Evolutionary conservation across 495 filamentous ascomycete genomes (phyloP), one percentile per base, ranked within the genome.

Genomic region (Pseudoneurospora amorphoporcata): DNA sequence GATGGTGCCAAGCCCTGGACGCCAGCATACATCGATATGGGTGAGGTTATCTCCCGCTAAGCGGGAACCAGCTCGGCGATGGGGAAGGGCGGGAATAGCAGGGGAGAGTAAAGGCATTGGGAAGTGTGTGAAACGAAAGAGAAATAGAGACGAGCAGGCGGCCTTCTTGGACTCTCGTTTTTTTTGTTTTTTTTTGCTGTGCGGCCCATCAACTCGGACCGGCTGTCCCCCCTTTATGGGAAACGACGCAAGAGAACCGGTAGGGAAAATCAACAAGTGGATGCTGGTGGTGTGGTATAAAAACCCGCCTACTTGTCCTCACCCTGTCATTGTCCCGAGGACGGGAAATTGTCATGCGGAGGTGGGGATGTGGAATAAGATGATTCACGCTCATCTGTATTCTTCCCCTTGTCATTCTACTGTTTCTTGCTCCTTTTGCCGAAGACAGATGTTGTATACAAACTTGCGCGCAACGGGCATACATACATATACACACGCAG

Each of bases 11-110:
- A 81, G 70, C 84, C 85, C 14, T 98, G 94, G 90, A 91, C 89
- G 81, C 91, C 53, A n/a, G 88, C 88, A 32, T 85, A 95, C 79
- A 88, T 99, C 73, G 95, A 99, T 85, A 85, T 90, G 75, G 95
- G 95, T 41, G 95, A 99, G 85, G 88, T 98, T 72, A 86, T 97
- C 82, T 89, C 72, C 41, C 73, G 74, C n/a, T 79, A 78, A 72
- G 39, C 35, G 58, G 32, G 29, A 4, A 14, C 35, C 35, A 5
- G 45, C 4, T 14, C 10, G n/a, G 16, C 12, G 3, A 3, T 2
- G 43, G 8, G 47, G 2, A 58, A 32, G 47, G 47, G 12, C 6
- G 47, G 53, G 7, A 12, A 35, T 12, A 35, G 7, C 6, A 32
- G 23, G 23, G 23, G 23, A 17, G 23, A 17, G 23, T 58, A 29